Percentiles rank a stretch among this genome's conserved stretches.
Conservation (phyloP, 768 basidiomycete genomes). For the Psilocybe tampanensis region DNA sequence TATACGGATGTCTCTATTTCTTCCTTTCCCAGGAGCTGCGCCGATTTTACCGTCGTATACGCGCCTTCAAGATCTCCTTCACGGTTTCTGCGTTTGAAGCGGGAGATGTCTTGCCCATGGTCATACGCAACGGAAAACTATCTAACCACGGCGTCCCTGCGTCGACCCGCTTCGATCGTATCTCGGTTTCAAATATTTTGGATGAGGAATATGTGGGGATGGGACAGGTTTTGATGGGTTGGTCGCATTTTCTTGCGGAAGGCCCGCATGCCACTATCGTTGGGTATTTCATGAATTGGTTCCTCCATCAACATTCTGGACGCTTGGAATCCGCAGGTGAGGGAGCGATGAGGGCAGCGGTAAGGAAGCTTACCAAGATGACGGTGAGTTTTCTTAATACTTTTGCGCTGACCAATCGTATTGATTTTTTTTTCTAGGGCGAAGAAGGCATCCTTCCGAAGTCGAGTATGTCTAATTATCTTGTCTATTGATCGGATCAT, state of each 20-base stretch:
- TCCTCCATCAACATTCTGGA: slow-evolving; percentile 20
- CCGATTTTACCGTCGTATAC: slow-evolving; percentile 37
- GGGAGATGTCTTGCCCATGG: slow-evolving; percentile 24
- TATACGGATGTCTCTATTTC: slow-evolving; percentile 55
- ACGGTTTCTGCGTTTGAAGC: slow-evolving; percentile 35
- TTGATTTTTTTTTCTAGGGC: too few relatives aligned
- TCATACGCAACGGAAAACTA: slow-evolving; percentile 22
- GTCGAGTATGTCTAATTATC: too few relatives aligned
- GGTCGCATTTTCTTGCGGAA: slow-evolving; percentile 38
- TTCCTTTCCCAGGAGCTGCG: slow-evolving; percentile 41
- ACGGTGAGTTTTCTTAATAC: slow-evolving; percentile 8
- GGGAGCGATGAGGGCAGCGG: not conserved
- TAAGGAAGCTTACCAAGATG: slow-evolving; percentile 7
- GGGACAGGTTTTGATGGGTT: slow-evolving; percentile 29
- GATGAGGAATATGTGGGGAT: slow-evolving; percentile 46
- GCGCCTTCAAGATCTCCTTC: slow-evolving; percentile 35
- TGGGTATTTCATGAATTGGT: slow-evolving; percentile 56
- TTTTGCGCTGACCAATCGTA: too few relatives aligned
- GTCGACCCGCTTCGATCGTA: slow-evolving; percentile 41
- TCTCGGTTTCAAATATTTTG: slow-evolving; percentile 51
- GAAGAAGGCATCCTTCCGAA: too few relatives aligned
- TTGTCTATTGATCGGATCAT: too few relatives aligned
- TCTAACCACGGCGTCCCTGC: slow-evolving; percentile 22
- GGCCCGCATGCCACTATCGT: slow-evolving; percentile 35
- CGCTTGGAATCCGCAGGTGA: not conserved